Percentiles rank a stretch among this genome's conserved stretches.
Evolutionary conservation across 208 protist genomes (phyloP).

Genomic region (Trypanosoma grayi): DNA sequence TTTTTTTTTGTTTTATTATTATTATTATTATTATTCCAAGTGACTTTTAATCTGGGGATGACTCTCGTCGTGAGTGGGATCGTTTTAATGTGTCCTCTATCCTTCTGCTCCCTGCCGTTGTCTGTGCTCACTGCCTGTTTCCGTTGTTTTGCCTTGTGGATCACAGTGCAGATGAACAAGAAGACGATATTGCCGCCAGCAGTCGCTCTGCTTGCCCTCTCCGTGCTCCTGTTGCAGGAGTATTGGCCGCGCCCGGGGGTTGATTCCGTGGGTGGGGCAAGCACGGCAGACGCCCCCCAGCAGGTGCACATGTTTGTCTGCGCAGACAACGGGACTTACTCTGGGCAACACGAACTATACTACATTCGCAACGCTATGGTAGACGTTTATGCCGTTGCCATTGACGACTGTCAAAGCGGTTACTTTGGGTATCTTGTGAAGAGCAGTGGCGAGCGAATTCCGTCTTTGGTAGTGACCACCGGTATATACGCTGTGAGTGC

Average conservation of each 20-base stretch:
- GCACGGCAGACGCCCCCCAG: neutral
- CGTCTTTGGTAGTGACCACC: constrained; percentile 40
- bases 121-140: no score
- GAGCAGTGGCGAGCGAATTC: constrained; percentile 33
- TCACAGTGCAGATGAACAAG: no score
- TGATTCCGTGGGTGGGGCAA: neutral
- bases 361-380: constrained; percentile 47
- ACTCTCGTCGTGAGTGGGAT: no score
- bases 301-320: constrained; percentile 48
- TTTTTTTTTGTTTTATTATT: no score
- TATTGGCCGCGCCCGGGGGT: neutral
- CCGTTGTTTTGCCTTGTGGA: no score
- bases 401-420: constrained; percentile 34
- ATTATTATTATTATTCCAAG: no score
- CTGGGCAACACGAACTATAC: constrained; percentile 47
- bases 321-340: constrained; percentile 57
- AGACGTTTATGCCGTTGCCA: constrained; percentile 27
- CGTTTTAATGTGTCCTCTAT: no score
- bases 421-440: constrained; percentile 45
- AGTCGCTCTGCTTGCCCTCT: no score
- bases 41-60: no score
- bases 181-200: no score
- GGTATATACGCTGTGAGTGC: constrained; percentile 45
- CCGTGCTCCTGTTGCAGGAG: neutral
- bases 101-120: no score